Conservation (phyloP, 2,329 filamentous ascomycete species). For the Stagonosporopsis cucurbitacearum region DNA sequence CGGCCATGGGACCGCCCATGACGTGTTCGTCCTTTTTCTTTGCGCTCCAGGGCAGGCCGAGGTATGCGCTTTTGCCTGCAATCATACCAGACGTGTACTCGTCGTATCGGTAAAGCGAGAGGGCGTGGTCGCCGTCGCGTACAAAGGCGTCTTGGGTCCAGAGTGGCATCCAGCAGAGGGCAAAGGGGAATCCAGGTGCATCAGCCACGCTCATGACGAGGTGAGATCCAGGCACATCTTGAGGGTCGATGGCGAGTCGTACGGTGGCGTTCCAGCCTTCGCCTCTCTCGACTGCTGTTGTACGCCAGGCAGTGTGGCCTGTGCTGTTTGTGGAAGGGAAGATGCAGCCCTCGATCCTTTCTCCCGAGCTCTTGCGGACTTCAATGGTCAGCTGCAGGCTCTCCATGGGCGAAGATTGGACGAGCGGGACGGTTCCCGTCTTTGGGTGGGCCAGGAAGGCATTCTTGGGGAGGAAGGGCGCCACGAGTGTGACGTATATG, state of each 20-base stretch:
- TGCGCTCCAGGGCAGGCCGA: slow-evolving; percentile 81
- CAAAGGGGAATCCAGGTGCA: slow-evolving; percentile 85
- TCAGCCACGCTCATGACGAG: slow-evolving; percentile 90
- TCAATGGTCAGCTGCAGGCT: slow-evolving; percentile 91
- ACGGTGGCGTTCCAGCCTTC: slow-evolving; percentile 89
- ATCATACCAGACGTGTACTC: slow-evolving; percentile 81
- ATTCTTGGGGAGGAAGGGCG: slow-evolving; percentile 75
- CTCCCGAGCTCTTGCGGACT: slow-evolving; percentile 78
- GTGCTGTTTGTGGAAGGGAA: slow-evolving; percentile 82
- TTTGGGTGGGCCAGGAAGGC: slow-evolving; percentile 72
- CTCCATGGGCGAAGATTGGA: slow-evolving; percentile 67
- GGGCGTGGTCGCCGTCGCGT: slow-evolving; percentile 78
- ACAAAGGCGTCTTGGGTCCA: slow-evolving; percentile 94
- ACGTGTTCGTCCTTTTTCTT: slow-evolving; percentile 75
- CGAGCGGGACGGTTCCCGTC: slow-evolving; percentile 77
- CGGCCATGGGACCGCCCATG: slow-evolving; percentile 75
- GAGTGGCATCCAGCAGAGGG: slow-evolving; percentile 88
- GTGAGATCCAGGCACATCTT: slow-evolving; percentile 83
- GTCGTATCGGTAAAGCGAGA: slow-evolving; percentile 89
- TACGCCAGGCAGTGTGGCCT: slow-evolving; percentile 85
- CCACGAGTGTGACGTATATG: slow-evolving; percentile 87
- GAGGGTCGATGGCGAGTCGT: slow-evolving; percentile 76
- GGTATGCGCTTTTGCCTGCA: slow-evolving; percentile 82
- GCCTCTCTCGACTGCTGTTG: slow-evolving; percentile 77
- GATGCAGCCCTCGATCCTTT: slow-evolving; percentile 86